phyloP scores from a whole-genome alignment of 768 basidiomycete species.

The Multifurca ochricompacta region DNA sequence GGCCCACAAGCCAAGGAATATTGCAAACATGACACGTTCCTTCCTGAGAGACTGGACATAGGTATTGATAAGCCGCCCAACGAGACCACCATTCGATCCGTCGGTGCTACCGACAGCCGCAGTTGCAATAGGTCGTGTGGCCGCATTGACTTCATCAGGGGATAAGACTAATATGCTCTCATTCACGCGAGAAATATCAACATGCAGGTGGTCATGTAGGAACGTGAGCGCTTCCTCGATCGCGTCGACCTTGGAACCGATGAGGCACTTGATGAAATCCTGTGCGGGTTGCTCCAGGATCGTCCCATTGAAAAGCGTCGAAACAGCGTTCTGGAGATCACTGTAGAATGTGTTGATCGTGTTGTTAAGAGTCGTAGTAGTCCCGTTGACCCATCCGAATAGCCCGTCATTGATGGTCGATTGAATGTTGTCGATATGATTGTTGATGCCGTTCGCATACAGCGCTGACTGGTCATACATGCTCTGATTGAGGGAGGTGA shows the following conservation, averaged over 20 bases:
- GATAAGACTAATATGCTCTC: conserved; percentile 72
- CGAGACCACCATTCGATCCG: conserved; percentile 45
- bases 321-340: conserved; percentile 75
- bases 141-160: conserved; percentile 60
- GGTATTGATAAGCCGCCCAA: conserved; percentile 62
- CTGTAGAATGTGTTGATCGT: conserved; percentile 83
- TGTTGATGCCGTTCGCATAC: conserved; percentile 76
- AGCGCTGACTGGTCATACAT: conserved; percentile 74
- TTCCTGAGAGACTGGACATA: conserved; percentile 69
- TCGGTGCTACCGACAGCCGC: conserved; percentile 64
- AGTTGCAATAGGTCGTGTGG: conserved; percentile 68
- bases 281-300: conserved; percentile 74
- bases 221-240: conserved; percentile 87
- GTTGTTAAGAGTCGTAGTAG: conserved; percentile 78
- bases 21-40: conserved; percentile 74
- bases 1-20: conserved; percentile 81
- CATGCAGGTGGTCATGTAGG: conserved; percentile 76
- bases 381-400: conserved; percentile 93
- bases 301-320: conserved; percentile 73
- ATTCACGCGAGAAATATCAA: conserved; percentile 75
- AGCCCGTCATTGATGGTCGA: conserved; percentile 74
- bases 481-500: conserved; percentile 67
- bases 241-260: conserved; percentile 85
- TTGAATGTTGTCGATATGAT: conserved; percentile 61
- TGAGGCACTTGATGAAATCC: conserved; percentile 81